These are phyloP conservation scores for Boletus pseudopeckii DNA, from an alignment of 768 basidiomycete genomes.

Conservation along the genomic window DNA sequence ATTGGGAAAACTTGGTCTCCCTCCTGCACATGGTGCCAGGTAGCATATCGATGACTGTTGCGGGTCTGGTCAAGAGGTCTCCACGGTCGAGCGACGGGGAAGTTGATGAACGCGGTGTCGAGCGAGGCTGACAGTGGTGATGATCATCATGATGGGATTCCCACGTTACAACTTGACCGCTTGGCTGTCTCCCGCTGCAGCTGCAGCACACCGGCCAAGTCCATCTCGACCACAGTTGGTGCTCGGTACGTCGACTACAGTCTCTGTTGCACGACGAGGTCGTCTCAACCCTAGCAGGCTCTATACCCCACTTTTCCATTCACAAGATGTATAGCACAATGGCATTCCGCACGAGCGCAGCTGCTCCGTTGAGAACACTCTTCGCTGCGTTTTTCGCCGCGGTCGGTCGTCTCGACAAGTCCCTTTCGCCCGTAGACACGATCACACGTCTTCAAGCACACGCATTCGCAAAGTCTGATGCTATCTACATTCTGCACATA, in stretches of 20 bases:
- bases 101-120: too few relatives aligned
- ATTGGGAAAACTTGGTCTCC: not conserved
- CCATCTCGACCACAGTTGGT: not conserved
- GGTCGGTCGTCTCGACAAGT: conserved; percentile 70
- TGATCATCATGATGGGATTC: not conserved
- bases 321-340: not conserved
- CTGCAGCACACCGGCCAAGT: not conserved
- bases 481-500: conserved; percentile 62
- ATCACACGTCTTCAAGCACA: conserved; percentile 56
- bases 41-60: too few relatives aligned
- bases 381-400: conserved; percentile 54
- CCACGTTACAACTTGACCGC: not conserved
- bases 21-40: not conserved
- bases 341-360: conserved; percentile 2
- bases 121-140: not conserved
- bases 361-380: conserved; percentile 14
- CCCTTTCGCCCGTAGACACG: conserved; percentile 66
- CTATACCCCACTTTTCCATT: not conserved
- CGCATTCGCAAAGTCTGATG: conserved; percentile 53
- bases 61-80: not conserved
- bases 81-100: not conserved
- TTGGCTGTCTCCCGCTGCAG: not conserved
- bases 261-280: not conserved
- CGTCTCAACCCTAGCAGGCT: not conserved
- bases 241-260: not conserved